A percentile compares a stretch with the other conserved stretches of the same genome.
phyloP scores from a whole-genome alignment of 2,329 filamentous ascomycete genomes.

The Elsinoe perseae region DNA sequence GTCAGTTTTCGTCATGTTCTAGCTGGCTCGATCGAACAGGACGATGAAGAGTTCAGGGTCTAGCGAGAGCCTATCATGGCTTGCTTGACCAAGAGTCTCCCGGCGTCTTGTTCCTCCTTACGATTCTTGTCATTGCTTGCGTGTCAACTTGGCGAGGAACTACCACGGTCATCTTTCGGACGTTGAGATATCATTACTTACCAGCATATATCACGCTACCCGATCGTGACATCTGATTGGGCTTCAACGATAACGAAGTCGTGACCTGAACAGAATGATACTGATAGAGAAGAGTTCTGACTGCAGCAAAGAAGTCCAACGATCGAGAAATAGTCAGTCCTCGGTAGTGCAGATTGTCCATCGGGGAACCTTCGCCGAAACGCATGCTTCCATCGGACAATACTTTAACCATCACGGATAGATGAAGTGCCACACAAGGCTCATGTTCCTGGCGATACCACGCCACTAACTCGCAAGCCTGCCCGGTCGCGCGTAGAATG shows the following conservation, averaged over 20 bases:
- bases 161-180: conserved; percentile 6
- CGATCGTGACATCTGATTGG: neutral
- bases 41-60: neutral
- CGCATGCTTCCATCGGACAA: neutral
- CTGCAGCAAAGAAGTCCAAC: neutral
- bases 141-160: conserved; percentile 3
- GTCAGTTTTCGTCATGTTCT: neutral
- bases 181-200: neutral
- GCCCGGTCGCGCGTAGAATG: neutral
- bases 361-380: conserved; percentile 10
- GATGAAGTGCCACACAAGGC: neutral
- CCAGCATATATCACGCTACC: neutral
- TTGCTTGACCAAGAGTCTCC: neutral
- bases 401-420: conserved; percentile 3
- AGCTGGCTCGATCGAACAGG: neutral
- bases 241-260: neutral
- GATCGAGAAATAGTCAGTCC: neutral
- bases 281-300: neutral
- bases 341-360: neutral
- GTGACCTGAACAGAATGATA: neutral
- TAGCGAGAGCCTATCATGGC: neutral
- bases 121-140: conserved; percentile 8
- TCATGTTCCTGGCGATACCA: neutral
- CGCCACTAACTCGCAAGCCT: neutral
- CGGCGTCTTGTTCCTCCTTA: neutral